Evolutionary conservation across 1,284 basidiomycete genomes (phyloP), one percentile per base, ranked within the genome.

Genomic region (Fomes fomentarius): DNA sequence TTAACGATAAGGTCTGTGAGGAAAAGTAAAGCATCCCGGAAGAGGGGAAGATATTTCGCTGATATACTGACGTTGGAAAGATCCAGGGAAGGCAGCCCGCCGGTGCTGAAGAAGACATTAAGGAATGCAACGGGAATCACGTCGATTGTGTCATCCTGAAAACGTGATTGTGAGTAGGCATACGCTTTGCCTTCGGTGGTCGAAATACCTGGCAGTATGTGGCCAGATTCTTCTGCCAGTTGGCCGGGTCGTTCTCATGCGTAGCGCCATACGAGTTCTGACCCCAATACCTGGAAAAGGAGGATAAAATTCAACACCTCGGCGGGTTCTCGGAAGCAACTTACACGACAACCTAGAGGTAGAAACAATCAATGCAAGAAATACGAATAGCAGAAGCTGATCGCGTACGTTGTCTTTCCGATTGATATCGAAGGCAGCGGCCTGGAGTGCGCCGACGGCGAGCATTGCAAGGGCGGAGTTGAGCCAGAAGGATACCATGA

Each of bases 81-180:
- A 66, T 87, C 83, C 53, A 86, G 74, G 1, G 75, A 76, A 24
- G 85, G 85, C 9, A 75, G 66, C 22, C 76, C 78, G 2, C 84
- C 83, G 14, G 62, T 47, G 2, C 79, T 75, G 63, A 83, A 84
- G 61, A 82, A 47, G 45, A 47, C 45, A 34, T 25, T 75, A 56
- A 86, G 57, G 67, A 87, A 86, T 11, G 84, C 80, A 37, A 85
- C 58, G 7, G 83, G 82, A 58, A 85, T 79, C 6, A 81, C 80
- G 63, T 87, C 81, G 48, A 85, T 78, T 10, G 78, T 73, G 62
- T 82, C 73, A 64, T 86, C 82, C 80, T 83, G 7, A n/a, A 24
- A 10, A 10, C 26, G 33, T 8, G 11, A 2, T 35, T 8, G 19
- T n/a, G 19, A 25, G 8, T 22, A 15, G 14, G 11, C n/a, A 25